These are phyloP conservation scores for Climacium dendroides DNA, from an alignment of 225 moss, liverwort and hornwort genomes.

Conservation along the genomic window DNA sequence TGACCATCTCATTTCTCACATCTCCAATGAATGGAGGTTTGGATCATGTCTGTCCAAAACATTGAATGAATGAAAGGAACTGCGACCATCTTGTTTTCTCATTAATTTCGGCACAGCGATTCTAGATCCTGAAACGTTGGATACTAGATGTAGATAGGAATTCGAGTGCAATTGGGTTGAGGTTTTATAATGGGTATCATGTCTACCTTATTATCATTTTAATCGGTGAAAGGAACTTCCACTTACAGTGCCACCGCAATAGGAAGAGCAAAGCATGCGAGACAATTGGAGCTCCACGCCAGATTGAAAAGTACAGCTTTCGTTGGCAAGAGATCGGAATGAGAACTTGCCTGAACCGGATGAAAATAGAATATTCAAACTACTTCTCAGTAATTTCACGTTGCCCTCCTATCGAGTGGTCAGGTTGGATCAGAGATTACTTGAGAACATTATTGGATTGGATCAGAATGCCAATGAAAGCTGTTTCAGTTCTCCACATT, in stretches of 20 bases:
- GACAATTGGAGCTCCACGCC: background rate
- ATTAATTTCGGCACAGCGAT: background rate
- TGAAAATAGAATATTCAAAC: background rate
- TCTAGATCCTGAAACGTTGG: background rate
- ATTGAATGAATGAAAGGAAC: background rate
- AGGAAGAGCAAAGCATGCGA: background rate
- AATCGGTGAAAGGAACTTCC: background rate
- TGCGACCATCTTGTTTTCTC: background rate
- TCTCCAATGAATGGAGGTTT: background rate
- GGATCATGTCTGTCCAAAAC: background rate
- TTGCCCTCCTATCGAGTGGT: background rate
- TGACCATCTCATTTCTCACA: background rate
- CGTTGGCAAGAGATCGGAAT: background rate
- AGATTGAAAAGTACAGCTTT: background rate
- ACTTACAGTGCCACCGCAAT: background rate
- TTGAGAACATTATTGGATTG: background rate
- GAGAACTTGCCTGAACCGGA: background rate
- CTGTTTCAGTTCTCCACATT: background rate
- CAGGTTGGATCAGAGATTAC: background rate
- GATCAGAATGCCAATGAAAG: background rate
- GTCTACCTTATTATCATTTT: background rate
- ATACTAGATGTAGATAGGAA: background rate
- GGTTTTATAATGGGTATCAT: background rate
- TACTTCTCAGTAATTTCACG: background rate
- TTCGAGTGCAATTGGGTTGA: background rate